Base-by-base conservation (phyloP, 495 filamentous ascomycete species). In the Bathelium albidoporum region DNA sequence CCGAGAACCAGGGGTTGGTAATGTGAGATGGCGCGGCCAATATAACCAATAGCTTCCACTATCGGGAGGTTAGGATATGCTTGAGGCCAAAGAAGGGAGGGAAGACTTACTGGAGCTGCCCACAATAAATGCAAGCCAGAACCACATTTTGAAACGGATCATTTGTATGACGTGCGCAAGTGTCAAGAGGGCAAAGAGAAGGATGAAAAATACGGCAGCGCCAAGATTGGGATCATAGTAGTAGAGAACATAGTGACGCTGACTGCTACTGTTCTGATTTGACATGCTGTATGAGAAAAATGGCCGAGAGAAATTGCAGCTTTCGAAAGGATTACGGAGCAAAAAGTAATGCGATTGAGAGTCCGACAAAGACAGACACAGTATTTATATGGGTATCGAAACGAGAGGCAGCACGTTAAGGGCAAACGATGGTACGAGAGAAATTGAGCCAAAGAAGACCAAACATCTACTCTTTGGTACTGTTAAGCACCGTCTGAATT, bases 41-140 rank as follows among this genome's bases (percentile, higher is more conserved):
- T 29, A 60, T 66, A 66, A 16, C 64, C 64, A 28, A 62, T 59
- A 16, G 22, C 26, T 59, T 66, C 64, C 49, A 66, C 64, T 66
- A 29, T 11, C 26, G 44, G 5, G 44, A n/a, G 44, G 20, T 16
- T 22, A 49, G 44, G 34, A 39, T 14, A 39, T 39, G 5, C 5
- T 39, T 39, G 5, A 5, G 34, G 12, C 5, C 20, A 55, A 28
- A 20, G 4, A 24, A 29, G 9, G 22, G 4, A 16, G 49, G 49
- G 20, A 20, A 59, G 24, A 58, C 67, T 20, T 58, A 68, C 66
- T 60, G 22, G 58, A 36, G 20, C 59, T 60, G 1, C 66, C 64
- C 41, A 68, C 60, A 20, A 60, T 24, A 39, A 68, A 53, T 22
- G 66, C 14, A 12, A 62, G 43, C 39, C 65, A 65, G 52, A 29